Evolutionary conservation across 805 yeast genomes (phyloP).

Genomic region (Lachancea sp.): DNA sequence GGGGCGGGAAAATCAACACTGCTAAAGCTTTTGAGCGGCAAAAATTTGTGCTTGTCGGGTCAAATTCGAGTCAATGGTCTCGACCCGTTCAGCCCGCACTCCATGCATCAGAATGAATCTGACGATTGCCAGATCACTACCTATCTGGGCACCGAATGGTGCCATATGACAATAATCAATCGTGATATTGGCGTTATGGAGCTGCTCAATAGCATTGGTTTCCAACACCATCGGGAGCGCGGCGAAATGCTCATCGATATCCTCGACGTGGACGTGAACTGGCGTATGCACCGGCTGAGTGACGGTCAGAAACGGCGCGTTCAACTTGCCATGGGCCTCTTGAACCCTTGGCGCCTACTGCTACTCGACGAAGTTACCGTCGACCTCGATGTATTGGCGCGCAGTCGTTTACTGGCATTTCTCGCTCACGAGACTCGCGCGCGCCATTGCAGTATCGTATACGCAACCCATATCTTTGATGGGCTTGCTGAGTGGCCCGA

Average conservation of each 20-base stretch:
- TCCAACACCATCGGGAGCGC: constrained; percentile 65
- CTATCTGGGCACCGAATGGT: constrained; percentile 97
- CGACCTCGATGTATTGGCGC: constrained; percentile 87
- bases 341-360: constrained; percentile 83
- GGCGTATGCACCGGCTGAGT: constrained; percentile 89
- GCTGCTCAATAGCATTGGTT: constrained; percentile 75
- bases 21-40: constrained; percentile 80
- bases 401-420: constrained; percentile 66
- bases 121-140: constrained; percentile 50
- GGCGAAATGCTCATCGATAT: constrained; percentile 69
- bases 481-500: constrained; percentile 93
- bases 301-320: constrained; percentile 96
- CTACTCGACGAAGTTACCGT: constrained; percentile 96
- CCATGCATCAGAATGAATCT: constrained; percentile 33
- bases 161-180: constrained; percentile 80
- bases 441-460: constrained; percentile 72
- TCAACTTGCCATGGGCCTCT: constrained; percentile 86
- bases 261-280: constrained; percentile 75
- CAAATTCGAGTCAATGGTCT: constrained; percentile 65
- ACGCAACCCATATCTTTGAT: constrained; percentile 95
- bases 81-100: constrained; percentile 72
- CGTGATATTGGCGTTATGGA: constrained; percentile 85
- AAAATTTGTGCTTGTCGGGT: constrained; percentile 75
- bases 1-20: constrained; percentile 97
- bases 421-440: constrained; percentile 63